Evolutionary conservation across 2,329 filamentous ascomycete species (phyloP).

Genomic region (Colletotrichum plurivorum): DNA sequence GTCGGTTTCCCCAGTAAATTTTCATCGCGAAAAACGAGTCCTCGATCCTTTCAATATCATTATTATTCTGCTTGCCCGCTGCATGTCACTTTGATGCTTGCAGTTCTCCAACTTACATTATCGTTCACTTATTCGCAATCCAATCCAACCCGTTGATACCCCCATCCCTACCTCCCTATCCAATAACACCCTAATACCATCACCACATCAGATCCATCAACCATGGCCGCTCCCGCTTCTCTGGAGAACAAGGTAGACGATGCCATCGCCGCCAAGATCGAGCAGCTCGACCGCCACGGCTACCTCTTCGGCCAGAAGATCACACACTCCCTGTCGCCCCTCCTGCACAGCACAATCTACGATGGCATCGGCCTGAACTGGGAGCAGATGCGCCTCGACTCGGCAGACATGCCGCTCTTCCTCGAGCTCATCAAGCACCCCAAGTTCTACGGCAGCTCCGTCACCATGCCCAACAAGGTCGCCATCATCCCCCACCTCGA

Average conservation of each 20-base stretch:
- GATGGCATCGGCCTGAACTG: conserved; percentile 63
- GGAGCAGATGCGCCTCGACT: conserved; percentile 68
- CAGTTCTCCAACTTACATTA: not conserved
- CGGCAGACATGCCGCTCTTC: conserved; percentile 63
- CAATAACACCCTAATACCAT: not conserved
- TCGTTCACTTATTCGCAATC: not conserved
- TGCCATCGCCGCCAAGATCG: conserved; percentile 32
- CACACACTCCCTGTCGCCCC: conserved; percentile 67
- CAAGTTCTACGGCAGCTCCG: conserved; percentile 77
- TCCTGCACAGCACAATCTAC: conserved; percentile 69
- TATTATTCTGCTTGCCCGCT: not conserved
- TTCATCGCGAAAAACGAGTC: not conserved
- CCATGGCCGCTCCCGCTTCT: conserved; percentile 21
- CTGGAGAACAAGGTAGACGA: conserved; percentile 34
- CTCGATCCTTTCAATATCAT: not conserved
- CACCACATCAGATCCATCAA: not conserved
- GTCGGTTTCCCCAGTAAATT: conserved; percentile 3
- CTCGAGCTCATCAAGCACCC: conserved; percentile 67
- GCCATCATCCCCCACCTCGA: conserved; percentile 81
- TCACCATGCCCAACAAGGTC: conserved; percentile 90
- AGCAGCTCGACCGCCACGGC: conserved; percentile 59
- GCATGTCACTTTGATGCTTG: not conserved
- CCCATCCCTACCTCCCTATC: not conserved
- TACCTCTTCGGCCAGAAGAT: conserved; percentile 73
- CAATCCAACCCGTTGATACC: not conserved